These are phyloP conservation scores for Penicillium alfredii DNA, from an alignment of 495 filamentous ascomycete genomes.

Conservation along the genomic window DNA sequence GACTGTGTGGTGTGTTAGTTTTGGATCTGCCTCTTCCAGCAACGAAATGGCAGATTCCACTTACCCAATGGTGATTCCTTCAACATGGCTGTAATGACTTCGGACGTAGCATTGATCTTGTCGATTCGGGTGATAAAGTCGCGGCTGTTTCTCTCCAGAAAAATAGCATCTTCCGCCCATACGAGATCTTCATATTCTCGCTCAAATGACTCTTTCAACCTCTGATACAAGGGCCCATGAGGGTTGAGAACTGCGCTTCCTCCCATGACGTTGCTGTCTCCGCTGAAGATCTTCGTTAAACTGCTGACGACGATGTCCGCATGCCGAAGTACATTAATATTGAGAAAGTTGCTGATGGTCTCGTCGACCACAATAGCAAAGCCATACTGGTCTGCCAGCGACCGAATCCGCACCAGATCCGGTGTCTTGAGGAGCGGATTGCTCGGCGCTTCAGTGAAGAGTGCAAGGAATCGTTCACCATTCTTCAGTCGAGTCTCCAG, in stretches of 20 bases:
- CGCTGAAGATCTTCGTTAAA: constrained; percentile 94
- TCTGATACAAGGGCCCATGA: constrained; percentile 59
- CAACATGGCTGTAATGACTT: constrained; percentile 70
- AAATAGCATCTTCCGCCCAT: constrained; percentile 89
- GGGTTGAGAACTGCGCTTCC: constrained; percentile 86
- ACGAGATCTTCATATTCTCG: constrained; percentile 78
- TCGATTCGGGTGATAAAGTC: constrained; percentile 82
- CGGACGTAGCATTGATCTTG: constrained; percentile 80
- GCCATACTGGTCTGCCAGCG: constrained; percentile 73
- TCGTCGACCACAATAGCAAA: constrained; percentile 93
- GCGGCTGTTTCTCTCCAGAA: constrained; percentile 92
- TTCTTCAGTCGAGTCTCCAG: constrained; percentile 63
- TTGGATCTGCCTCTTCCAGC: too few species aligned
- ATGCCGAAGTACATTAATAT: constrained; percentile 83
- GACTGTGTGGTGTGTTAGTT: constrained; percentile 45
- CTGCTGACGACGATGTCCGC: constrained; percentile 91
- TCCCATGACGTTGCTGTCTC: constrained; percentile 97
- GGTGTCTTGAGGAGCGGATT: constrained; percentile 87
- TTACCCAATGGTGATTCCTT: constrained; percentile 47
- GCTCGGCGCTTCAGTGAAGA: constrained; percentile 93
- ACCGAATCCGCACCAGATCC: constrained; percentile 71
- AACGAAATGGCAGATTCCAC: constrained; percentile 2
- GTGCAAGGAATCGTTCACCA: constrained; percentile 73
- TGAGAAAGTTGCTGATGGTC: constrained; percentile 92
- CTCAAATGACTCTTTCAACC: constrained; percentile 56